A percentile compares a stretch with the other conserved stretches of the same genome.
Evolutionary conservation across 192 early-diverging fungal genomes (phyloP).

Genomic region (Coemansia sp.): DNA sequence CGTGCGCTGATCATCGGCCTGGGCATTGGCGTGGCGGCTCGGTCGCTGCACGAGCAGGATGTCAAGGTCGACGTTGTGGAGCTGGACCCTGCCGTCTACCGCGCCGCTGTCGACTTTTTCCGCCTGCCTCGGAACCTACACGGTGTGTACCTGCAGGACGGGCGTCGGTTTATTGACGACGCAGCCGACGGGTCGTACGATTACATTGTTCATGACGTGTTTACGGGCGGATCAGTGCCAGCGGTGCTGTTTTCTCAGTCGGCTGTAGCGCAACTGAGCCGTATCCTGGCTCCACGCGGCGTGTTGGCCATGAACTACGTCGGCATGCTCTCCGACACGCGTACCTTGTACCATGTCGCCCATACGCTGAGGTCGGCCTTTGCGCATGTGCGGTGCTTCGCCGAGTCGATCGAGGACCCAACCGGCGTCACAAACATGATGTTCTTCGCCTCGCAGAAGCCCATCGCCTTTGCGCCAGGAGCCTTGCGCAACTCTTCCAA

Average conservation of each 20-base stretch:
- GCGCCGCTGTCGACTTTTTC: conserved; percentile 71
- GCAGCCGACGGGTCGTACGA: conserved; percentile 62
- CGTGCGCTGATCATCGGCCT: conserved; percentile 66
- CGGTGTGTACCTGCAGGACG: conserved; percentile 69
- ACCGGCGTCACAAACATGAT: conserved; percentile 64
- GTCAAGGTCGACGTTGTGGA: conserved; percentile 80
- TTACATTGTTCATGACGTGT: conserved; percentile 91
- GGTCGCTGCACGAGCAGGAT: conserved; percentile 59
- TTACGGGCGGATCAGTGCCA: conserved; percentile 84
- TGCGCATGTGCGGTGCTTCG: conserved; percentile 64
- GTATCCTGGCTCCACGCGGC: conserved; percentile 73
- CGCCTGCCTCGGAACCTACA: conserved; percentile 56
- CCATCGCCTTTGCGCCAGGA: conserved; percentile 43
- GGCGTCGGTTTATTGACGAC: conserved; percentile 69
- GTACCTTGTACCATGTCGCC: conserved; percentile 59
- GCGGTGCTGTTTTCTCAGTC: conserved; percentile 71
- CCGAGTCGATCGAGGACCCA: conserved; percentile 54
- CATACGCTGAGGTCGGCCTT: conserved; percentile 69
- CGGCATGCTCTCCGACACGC: conserved; percentile 55
- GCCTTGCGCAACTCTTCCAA: not conserved
- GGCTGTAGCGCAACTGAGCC: conserved; percentile 61
- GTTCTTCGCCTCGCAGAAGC: conserved; percentile 61
- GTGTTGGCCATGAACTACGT: conserved; percentile 87
- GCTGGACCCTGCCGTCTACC: conserved; percentile 74
- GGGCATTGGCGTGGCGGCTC: conserved; percentile 77